These are phyloP conservation scores for Calocybe cyanea DNA, from an alignment of 768 basidiomycete genomes.

Conservation along the genomic window DNA sequence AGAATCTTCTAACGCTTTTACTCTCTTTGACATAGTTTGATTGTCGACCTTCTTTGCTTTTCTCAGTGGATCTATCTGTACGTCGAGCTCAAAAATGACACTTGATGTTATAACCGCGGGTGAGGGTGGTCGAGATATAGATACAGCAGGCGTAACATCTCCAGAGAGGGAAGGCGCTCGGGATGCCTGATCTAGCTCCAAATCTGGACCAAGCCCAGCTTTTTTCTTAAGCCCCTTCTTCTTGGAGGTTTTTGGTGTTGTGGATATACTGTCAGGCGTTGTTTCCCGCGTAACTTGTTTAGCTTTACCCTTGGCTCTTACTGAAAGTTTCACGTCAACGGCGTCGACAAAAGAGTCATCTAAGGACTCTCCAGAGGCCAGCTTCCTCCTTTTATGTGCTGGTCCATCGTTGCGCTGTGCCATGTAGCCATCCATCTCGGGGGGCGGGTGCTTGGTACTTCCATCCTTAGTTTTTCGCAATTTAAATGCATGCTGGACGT, in stretches of 20 bases:
- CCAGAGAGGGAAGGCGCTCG: constrained; percentile 57
- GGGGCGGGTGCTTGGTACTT: constrained; percentile 44
- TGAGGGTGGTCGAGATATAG: constrained; percentile 65
- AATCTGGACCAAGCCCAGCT: constrained; percentile 47
- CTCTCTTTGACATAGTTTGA: constrained; percentile 63
- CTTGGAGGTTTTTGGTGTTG: constrained; percentile 46
- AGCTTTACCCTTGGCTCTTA: constrained; percentile 53
- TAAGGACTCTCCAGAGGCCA: constrained; percentile 41
- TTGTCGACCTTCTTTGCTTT: constrained; percentile 79
- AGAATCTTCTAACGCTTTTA: constrained; percentile 75
- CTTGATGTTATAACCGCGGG: constrained; percentile 56
- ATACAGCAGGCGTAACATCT: constrained; percentile 57
- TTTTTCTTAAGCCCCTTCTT: constrained; percentile 62
- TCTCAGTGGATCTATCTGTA: constrained; percentile 64
- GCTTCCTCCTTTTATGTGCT: constrained; percentile 58
- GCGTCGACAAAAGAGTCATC: constrained; percentile 27
- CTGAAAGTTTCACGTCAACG: constrained; percentile 24
- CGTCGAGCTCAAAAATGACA: constrained; percentile 70
- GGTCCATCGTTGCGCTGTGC: constrained; percentile 39
- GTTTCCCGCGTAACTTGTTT: constrained; percentile 48
- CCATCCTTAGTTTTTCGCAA: constrained; percentile 42
- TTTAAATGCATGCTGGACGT: constrained; percentile 22
- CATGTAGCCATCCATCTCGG: constrained; percentile 57
- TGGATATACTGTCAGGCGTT: constrained; percentile 55
- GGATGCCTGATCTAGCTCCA: constrained; percentile 45